Evolutionary conservation across 192 early-diverging fungal species (phyloP).

Genomic region (Coemansia sp.): DNA sequence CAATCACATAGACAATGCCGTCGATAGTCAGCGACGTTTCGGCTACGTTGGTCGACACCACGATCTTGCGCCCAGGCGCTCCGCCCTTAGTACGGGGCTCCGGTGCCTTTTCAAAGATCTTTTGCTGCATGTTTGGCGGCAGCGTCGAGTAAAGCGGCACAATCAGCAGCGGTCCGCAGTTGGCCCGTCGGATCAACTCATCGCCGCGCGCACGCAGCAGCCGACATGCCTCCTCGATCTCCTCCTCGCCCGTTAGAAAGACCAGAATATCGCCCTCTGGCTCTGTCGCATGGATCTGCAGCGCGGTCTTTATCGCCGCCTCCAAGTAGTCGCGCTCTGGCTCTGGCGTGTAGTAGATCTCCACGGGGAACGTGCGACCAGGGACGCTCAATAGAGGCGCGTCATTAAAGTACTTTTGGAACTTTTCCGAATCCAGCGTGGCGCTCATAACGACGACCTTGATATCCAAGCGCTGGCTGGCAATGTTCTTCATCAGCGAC

Average conservation of each 20-base stretch:
- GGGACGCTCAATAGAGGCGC: constrained; percentile 91
- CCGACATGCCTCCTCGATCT: constrained; percentile 94
- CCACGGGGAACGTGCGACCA: constrained; percentile 97
- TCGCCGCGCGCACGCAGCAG: constrained; percentile 79
- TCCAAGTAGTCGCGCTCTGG: constrained; percentile 98
- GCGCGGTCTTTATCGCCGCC: constrained; percentile 89
- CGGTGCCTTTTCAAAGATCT: constrained; percentile 91
- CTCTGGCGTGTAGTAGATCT: constrained; percentile 95
- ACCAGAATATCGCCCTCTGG: constrained; percentile 95
- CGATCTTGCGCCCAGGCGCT: constrained; percentile 90
- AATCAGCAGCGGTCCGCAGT: constrained; percentile 78
- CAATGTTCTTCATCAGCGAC: constrained; percentile 95
- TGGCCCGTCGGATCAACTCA: constrained; percentile 59
- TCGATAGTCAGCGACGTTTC: constrained; percentile 99
- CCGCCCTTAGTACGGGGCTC: constrained; percentile 73
- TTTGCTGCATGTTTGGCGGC: constrained; percentile 85
- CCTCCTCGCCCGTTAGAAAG: constrained; percentile 98
- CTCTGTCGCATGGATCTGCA: constrained; percentile 92
- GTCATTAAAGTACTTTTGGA: constrained; percentile 97
- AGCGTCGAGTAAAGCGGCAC: constrained; percentile 91
- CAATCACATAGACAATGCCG: constrained; percentile 98
- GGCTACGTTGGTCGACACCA: constrained; percentile 97
- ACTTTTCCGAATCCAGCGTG: constrained; percentile 97
- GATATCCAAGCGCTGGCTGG: constrained; percentile 71
- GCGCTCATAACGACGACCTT: constrained; percentile 97